These are phyloP conservation scores for Ascoidea tarda DNA, from an alignment of 805 yeast genomes.

Conservation along the genomic window DNA sequence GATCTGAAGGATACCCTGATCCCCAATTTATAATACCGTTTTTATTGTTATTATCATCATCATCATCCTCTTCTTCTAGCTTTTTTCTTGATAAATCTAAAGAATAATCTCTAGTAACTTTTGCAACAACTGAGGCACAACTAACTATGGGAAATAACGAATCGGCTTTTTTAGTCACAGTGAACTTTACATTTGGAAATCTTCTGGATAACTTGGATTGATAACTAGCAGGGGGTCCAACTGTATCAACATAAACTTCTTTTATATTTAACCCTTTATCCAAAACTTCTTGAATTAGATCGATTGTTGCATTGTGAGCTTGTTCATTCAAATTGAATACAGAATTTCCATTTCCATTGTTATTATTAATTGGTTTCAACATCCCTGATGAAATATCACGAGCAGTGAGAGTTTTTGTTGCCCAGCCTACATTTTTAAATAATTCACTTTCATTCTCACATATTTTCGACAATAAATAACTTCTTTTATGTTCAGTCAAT, in stretches of 20 bases:
- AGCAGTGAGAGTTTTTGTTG: constrained; percentile 74
- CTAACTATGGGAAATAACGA: constrained; percentile 84
- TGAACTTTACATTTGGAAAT: constrained; percentile 60
- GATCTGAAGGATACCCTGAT: constrained; percentile 92
- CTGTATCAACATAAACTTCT: constrained; percentile 86
- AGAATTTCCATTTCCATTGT: constrained; percentile 26
- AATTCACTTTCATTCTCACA: constrained; percentile 32
- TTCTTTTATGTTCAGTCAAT: constrained; percentile 58
- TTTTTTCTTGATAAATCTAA: constrained; percentile 23
- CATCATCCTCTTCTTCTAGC: constrained; percentile 14
- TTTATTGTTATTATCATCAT: constrained; percentile 9
- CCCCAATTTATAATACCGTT: constrained; percentile 39
- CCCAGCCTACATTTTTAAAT: constrained; percentile 64
- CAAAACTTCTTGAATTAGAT: constrained; percentile 50
- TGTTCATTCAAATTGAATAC: constrained; percentile 68
- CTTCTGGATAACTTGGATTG: constrained; percentile 54
- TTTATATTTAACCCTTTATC: constrained; percentile 39
- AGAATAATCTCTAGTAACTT: constrained; percentile 79
- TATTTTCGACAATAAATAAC: constrained; percentile 42
- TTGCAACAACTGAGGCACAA: constrained; percentile 91
- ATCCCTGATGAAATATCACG: constrained; percentile 79
- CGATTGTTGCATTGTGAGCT: constrained; percentile 91
- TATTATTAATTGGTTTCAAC: constrained; percentile 41
- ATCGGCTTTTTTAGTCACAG: constrained; percentile 93
- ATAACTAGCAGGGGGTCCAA: constrained; percentile 85